Evolutionary conservation across 2,329 filamentous ascomycete genomes (phyloP).

Genomic region (Sporothrix brasiliensis): DNA sequence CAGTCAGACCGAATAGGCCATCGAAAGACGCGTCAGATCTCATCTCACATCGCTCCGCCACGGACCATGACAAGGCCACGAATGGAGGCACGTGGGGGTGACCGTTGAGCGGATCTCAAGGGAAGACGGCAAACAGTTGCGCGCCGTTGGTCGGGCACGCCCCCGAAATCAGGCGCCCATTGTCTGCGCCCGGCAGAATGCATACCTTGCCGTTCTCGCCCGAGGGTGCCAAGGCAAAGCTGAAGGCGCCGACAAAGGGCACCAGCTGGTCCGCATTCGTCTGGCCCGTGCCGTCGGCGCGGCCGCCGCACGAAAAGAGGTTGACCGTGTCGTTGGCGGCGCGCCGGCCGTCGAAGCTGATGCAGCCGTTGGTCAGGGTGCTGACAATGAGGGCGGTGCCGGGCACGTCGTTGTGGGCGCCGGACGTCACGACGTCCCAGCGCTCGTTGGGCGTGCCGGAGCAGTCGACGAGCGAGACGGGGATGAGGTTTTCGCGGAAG

Average conservation of each 20-base stretch:
- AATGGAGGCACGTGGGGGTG: too few species aligned
- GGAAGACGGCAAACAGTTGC: conserved; percentile 42
- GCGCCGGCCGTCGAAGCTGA: conserved; percentile 54
- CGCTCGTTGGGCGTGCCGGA: conserved; percentile 51
- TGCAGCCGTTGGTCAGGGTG: conserved; percentile 55
- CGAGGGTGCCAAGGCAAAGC: conserved; percentile 51
- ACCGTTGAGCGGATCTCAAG: conserved; percentile 15
- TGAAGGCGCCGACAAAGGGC: conserved; percentile 49
- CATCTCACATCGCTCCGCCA: neutral
- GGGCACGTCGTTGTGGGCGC: conserved; percentile 52
- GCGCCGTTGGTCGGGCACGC: conserved; percentile 41
- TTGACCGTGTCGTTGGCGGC: conserved; percentile 51
- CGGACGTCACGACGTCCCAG: conserved; percentile 56
- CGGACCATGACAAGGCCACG: neutral
- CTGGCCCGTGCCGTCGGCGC: conserved; percentile 52
- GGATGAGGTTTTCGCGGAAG: conserved; percentile 58
- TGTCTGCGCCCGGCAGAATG: conserved; percentile 45
- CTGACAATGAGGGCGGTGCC: conserved; percentile 53
- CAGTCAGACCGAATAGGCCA: neutral
- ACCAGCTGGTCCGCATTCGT: conserved; percentile 56
- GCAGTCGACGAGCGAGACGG: conserved; percentile 52
- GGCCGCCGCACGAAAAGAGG: conserved; percentile 57
- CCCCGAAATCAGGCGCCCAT: conserved; percentile 40
- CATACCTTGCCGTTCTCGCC: conserved; percentile 51
- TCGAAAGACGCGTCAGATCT: conserved; percentile 12